These are phyloP conservation scores for Fusarium succisae DNA, from an alignment of 2,329 filamentous ascomycete genomes.

Conservation along the genomic window DNA sequence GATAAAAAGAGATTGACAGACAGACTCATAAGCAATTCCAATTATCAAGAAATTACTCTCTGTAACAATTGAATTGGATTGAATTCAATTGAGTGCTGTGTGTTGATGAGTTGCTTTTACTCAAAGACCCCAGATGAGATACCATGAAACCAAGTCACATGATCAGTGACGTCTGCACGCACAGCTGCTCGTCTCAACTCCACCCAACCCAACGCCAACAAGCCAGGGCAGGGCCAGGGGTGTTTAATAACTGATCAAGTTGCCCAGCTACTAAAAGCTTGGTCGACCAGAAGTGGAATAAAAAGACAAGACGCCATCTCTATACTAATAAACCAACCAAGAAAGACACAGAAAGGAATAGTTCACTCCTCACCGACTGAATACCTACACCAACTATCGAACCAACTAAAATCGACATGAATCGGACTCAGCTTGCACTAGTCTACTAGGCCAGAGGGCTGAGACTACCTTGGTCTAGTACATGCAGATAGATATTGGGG, in stretches of 20 bases:
- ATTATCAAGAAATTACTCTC: neutral
- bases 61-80: neutral
- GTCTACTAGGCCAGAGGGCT: neutral
- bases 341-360: neutral
- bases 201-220: conserved; percentile 24
- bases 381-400: neutral
- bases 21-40: too few relatives aligned
- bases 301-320: neutral
- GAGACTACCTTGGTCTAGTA: neutral
- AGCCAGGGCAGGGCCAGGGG: conserved; percentile 16
- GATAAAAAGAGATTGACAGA: neutral
- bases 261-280: neutral
- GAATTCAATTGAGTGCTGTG: neutral
- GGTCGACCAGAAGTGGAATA: neutral
- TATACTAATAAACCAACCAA: neutral
- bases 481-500: neutral
- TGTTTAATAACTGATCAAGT: neutral
- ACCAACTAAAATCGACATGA: neutral
- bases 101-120: neutral
- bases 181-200: conserved; percentile 28
- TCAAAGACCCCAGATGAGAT: neutral
- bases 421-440: conserved; percentile 1
- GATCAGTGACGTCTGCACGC: conserved; percentile 37
- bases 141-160: conserved; percentile 29
- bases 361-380: conserved; percentile 10